A percentile compares a stretch with the other conserved stretches of the same genome.
phyloP scores from a whole-genome alignment of 148 eudicot species.

The Selenicereus undatus region DNA sequence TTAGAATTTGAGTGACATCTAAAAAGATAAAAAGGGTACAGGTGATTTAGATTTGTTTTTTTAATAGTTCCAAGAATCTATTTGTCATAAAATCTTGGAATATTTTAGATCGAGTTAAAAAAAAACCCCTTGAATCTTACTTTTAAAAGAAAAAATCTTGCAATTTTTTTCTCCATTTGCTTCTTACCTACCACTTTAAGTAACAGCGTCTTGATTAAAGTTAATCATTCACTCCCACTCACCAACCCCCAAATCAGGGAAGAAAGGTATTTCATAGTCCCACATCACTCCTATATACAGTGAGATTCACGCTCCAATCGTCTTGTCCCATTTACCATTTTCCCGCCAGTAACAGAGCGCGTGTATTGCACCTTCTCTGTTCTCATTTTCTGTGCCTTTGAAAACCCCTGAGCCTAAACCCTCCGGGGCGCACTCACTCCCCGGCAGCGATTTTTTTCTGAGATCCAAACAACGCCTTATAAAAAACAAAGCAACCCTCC shows the following conservation, averaged over 20 bases:
- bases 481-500: background rate
- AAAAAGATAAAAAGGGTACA: no score
- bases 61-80: no score
- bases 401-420: no score
- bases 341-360: conserved; percentile 25
- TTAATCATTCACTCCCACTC: background rate
- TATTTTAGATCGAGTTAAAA: no score
- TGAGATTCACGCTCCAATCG: background rate
- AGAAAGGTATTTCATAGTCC: background rate
- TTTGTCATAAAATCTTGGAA: no score
- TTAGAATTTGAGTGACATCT: no score
- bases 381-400: no score
- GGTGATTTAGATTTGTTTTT: no score
- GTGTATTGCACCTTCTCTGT: background rate
- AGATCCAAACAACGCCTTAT: background rate
- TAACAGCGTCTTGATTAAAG: no score
- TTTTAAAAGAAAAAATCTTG: background rate
- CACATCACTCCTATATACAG: background rate
- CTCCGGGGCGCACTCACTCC: background rate
- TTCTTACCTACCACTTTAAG: background rate
- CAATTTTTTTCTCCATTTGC: background rate
- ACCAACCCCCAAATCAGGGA: conserved; percentile 22
- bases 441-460: background rate
- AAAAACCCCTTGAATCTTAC: background rate
- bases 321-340: background rate